Conservation (phyloP, 257 asterid species). For the Jacaranda mimosifolia region DNA sequence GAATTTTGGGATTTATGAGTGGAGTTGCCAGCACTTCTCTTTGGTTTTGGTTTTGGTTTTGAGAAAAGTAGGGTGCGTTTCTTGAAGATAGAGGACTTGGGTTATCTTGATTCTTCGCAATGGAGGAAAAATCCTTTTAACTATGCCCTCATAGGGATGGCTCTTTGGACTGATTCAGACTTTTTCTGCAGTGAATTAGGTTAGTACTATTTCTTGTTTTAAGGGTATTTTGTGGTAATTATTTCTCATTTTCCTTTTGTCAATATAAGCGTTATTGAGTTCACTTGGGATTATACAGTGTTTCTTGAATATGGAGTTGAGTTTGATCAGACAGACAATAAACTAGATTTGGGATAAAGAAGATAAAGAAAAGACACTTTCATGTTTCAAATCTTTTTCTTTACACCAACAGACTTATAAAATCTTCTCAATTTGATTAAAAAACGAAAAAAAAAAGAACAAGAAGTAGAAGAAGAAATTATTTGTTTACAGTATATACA, state of each 20-base stretch:
- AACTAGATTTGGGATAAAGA: not conserved
- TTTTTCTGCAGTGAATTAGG: slow-evolving; percentile 37
- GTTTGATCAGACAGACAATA: slow-evolving; percentile 17
- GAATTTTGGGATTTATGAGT: not conserved
- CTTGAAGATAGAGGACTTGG: slow-evolving; percentile 26
- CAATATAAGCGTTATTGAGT: not conserved
- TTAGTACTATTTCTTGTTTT: slow-evolving; percentile 17
- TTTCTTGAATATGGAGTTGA: not conserved
- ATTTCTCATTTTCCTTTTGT: slow-evolving; percentile 18
- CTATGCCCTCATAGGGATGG: slow-evolving; percentile 4
- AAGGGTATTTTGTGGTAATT: slow-evolving; percentile 9
- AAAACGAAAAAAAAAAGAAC: no score
- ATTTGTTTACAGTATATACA: not conserved
- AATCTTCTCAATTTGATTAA: not conserved
- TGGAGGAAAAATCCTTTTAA: not conserved
- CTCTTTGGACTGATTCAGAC: slow-evolving; percentile 15
- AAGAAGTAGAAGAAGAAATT: no score
- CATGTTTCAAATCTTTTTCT: not conserved
- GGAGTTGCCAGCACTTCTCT: slow-evolving; percentile 2
- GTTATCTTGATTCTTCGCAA: slow-evolving; percentile 10
- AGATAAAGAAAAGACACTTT: not conserved
- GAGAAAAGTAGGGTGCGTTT: not conserved
- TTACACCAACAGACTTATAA: no score
- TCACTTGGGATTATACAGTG: not conserved
- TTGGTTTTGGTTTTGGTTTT: not conserved